Conservation (phyloP, 331 rosid genomes). For the Rosa hybrid region DNA sequence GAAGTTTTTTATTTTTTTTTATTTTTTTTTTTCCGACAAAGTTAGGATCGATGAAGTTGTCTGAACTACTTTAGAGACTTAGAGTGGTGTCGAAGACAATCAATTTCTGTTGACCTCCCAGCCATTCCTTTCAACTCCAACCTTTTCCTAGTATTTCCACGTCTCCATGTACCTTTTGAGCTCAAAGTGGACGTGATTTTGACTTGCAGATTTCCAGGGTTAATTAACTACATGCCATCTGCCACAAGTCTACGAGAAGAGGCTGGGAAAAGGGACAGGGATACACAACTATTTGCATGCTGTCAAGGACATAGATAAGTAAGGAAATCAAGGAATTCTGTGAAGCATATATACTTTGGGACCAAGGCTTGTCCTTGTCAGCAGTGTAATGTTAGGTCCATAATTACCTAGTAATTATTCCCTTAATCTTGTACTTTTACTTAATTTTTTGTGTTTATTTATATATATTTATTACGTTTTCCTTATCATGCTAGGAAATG, state of each 20-base stretch:
- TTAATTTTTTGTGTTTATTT: too few species aligned
- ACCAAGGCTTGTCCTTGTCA: too few species aligned
- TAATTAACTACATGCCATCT: neutral
- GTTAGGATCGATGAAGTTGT: slow-evolving; percentile 31
- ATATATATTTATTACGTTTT: too few species aligned
- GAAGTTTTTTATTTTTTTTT: too few species aligned
- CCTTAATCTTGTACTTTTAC: too few species aligned
- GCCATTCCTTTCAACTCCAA: slow-evolving; percentile 45
- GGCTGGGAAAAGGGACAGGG: neutral
- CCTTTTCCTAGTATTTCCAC: neutral
- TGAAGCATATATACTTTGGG: too few species aligned
- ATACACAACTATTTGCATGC: neutral
- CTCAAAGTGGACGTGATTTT: slow-evolving; percentile 17
- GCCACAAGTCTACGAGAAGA: neutral
- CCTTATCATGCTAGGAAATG: too few species aligned
- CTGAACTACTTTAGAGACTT: slow-evolving; percentile 45
- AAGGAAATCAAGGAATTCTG: too few species aligned
- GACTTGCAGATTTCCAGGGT: slow-evolving; percentile 14
- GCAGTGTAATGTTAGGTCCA: too few species aligned
- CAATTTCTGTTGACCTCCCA: slow-evolving; percentile 38
- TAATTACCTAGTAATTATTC: too few species aligned
- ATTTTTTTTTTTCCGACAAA: too few species aligned
- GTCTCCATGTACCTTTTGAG: slow-evolving; percentile 5
- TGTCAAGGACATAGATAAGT: neutral
- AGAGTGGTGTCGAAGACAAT: slow-evolving; percentile 70